These are phyloP conservation scores for Candida glucosophila DNA, from an alignment of 1,139 yeast genomes.

Conservation along the genomic window DNA sequence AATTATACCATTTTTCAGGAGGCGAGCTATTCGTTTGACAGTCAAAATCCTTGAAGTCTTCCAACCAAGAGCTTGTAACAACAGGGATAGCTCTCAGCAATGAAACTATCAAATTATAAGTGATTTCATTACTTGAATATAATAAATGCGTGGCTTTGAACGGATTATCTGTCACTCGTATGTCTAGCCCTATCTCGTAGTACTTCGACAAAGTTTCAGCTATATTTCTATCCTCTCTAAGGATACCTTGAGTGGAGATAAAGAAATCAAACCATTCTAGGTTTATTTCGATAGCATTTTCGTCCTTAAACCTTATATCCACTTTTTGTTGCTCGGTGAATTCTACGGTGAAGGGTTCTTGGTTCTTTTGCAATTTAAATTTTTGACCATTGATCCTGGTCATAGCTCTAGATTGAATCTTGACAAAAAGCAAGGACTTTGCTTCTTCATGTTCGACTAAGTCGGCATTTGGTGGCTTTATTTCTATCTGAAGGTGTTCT, in stretches of 20 bases:
- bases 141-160: slow-evolving; percentile 18
- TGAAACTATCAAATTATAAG: slow-evolving; percentile 12
- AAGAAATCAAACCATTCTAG: slow-evolving; percentile 19
- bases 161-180: slow-evolving; percentile 14
- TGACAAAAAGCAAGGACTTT: slow-evolving; percentile 14
- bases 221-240: neutral
- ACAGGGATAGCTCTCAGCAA: slow-evolving; percentile 21
- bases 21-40: slow-evolving; percentile 8
- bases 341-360: slow-evolving; percentile 10
- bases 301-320: slow-evolving; percentile 13
- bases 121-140: slow-evolving; percentile 8
- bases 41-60: slow-evolving; percentile 7
- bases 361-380: slow-evolving; percentile 14
- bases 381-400: slow-evolving; percentile 20
- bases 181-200: slow-evolving; percentile 13
- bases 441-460: slow-evolving; percentile 6
- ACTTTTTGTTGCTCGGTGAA: slow-evolving; percentile 10
- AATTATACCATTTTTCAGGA: too few species aligned
- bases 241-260: neutral
- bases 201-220: slow-evolving; percentile 5
- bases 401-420: slow-evolving; percentile 22
- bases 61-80: slow-evolving; percentile 17
- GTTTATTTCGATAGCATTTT: slow-evolving; percentile 8
- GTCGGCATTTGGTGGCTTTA: slow-evolving; percentile 7
- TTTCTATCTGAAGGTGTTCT: slow-evolving; percentile 17